Conservation (phyloP, 306 rosid genomes). For the Oxytropis ochrocephala region DNA sequence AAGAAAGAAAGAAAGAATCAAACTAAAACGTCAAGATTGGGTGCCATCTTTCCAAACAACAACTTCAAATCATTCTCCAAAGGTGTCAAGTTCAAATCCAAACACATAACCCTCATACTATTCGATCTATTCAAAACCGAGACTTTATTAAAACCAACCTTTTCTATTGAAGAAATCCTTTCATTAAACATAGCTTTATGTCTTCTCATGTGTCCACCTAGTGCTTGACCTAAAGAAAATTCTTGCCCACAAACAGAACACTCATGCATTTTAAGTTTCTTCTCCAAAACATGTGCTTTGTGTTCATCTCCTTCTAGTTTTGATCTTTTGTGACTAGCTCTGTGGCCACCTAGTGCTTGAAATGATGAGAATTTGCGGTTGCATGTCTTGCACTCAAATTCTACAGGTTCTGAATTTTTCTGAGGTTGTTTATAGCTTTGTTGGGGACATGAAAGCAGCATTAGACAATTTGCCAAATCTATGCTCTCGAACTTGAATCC, state of each 20-base stretch:
- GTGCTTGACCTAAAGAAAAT: conserved; percentile 71
- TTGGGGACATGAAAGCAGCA: conserved; percentile 30
- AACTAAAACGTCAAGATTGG: conserved; percentile 32
- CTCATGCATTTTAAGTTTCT: conserved; percentile 38
- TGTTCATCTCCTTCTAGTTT: conserved; percentile 4
- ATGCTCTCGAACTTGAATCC: neutral
- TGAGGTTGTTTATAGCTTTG: neutral
- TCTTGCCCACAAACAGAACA: conserved; percentile 60
- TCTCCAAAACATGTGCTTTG: neutral
- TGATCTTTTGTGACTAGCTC: conserved; percentile 62
- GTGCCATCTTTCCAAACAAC: conserved; percentile 50
- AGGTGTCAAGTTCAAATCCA: conserved; percentile 82
- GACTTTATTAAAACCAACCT: neutral
- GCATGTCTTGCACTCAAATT: conserved; percentile 76
- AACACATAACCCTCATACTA: conserved; percentile 9
- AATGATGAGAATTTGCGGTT: conserved; percentile 67
- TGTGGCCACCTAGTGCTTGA: conserved; percentile 86
- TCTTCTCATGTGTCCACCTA: conserved; percentile 85
- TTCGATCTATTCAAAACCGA: neutral
- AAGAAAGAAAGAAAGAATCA: conserved; percentile 11
- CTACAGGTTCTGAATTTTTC: neutral
- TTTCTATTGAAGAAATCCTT: conserved; percentile 7
- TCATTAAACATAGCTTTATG: conserved; percentile 31
- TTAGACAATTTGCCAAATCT: conserved; percentile 37
- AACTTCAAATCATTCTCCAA: conserved; percentile 72